Evolutionary conservation across 2,329 filamentous ascomycete species (phyloP).

Genomic region (Fusarium staphyleae): DNA sequence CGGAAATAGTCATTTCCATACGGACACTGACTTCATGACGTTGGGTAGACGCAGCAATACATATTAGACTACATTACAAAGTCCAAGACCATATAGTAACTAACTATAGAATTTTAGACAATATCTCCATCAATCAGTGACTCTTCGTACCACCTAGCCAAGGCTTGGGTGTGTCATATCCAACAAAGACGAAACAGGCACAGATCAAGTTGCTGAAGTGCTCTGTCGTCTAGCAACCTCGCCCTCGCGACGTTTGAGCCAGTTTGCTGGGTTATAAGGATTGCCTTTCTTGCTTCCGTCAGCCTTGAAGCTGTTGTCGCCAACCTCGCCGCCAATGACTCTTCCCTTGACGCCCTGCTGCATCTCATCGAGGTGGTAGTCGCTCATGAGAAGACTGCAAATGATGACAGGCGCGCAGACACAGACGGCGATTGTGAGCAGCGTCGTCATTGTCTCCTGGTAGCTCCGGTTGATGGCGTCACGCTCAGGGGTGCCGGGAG

Average conservation of each 20-base stretch:
- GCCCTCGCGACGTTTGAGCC: neutral
- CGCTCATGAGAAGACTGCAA: constrained; percentile 15
- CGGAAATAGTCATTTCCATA: too few species aligned
- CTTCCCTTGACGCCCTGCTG: constrained; percentile 19
- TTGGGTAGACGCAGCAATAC: too few species aligned
- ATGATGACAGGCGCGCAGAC: constrained; percentile 42
- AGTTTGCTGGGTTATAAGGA: neutral
- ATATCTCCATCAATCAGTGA: too few species aligned
- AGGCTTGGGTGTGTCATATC: too few species aligned
- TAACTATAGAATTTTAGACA: too few species aligned
- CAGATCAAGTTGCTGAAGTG: too few species aligned
- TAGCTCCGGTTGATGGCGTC: constrained; percentile 35
- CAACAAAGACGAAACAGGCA: too few species aligned
- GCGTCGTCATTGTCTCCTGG: constrained; percentile 34
- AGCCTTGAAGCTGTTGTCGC: constrained; percentile 1
- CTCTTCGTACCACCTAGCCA: too few species aligned
- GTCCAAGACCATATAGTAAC: too few species aligned
- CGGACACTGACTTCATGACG: too few species aligned
- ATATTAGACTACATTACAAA: too few species aligned
- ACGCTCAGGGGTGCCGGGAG: constrained; percentile 26
- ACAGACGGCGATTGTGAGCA: constrained; percentile 42
- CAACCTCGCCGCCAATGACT: constrained; percentile 19
- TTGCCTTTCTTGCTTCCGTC: neutral
- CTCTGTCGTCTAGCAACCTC: neutral
- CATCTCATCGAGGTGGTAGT: constrained; percentile 24